Evolutionary conservation across 2,329 filamentous ascomycete species (phyloP), one percentile per base, ranked within the genome.

Genomic region (Xylariaceae sp.): DNA sequence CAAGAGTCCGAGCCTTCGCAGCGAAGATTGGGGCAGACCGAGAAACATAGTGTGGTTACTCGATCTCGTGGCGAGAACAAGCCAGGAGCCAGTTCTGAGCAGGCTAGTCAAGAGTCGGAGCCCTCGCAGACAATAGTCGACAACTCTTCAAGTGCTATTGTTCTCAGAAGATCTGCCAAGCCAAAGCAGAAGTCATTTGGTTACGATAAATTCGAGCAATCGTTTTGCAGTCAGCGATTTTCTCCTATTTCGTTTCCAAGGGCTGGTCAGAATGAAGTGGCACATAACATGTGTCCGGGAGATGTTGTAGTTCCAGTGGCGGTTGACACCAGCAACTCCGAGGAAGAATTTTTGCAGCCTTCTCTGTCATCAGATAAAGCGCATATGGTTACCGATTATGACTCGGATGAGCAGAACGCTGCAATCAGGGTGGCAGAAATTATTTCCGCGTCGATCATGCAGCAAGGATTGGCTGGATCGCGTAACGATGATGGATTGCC

Each of bases 11-110:
- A 35, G 4, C 35, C 42, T 45, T 51, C 48, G 6, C 51, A 39
- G 48, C 17, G 17, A 18, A 18, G 17, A 18, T 18, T 18, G 17
- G 17, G 2, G 17, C 17, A 18, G 17, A 18, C 17, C 18, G 63
- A 69, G 13, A 56, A 60, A 11, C 61, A 62, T 34, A 53, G 55
- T 13, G 30, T 63, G 6, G 55, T 67, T 2, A 58, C 18, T 3
- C 59, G 52, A 53, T 30, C 47, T 11, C 13, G 45, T 3, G 53
- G 58, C 51, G 39, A 48, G 56, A 47, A 54, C 47, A 42, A 11
- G 39, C 13, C 54, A 7, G 53, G 58, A 53, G 39, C 11, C 37
- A 45, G n/a, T 17, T 53, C 45, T 42, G 15, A 47, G 30, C 50
- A 58, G 23, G 10, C 39, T 9, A 51, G 15, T n/a, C 39, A 10